Base-by-base conservation (phyloP, 2,329 filamentous ascomycete genomes). In the Hypoxylon sp. region DNA sequence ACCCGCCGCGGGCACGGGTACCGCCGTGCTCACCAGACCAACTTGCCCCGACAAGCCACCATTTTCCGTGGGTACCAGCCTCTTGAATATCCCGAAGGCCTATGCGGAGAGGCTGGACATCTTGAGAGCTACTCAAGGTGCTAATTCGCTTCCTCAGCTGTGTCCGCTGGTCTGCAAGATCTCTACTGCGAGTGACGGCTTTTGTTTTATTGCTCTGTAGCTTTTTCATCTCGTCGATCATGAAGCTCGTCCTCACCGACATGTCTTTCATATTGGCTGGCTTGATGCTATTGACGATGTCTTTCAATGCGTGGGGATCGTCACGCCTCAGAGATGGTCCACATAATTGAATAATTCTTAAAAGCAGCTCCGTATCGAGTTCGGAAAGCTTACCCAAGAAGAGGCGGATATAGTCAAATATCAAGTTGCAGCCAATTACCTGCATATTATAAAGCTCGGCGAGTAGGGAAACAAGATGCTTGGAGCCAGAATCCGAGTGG, bases 41-140 rank as follows among this genome's bases (percentile, higher is more conserved):
- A 77, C 93, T 97, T n/a, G 95, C 94, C 53, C 95, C 95, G 4
- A 98, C 92, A 19, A 98, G 87, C 95, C 95, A 99, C 95, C 95
- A 99, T 80, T 97, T 97, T 0, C 95, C 95, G 74, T 90, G 91
- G 74, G 91, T 94, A 41, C 94, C 91, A 0, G 90, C 90, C 65
- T 94, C 87, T 66, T 88, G 88, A 53, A 99, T 92, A 72, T 99
- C 95, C 37, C 85, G 83, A 3, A 97, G 83, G 10, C 91, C 89
- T 59, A 97, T 89, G 7, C 92, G 88, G 62, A 99, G 84, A 3
- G 95, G 93, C 63, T 93, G 61, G 91, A 81, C 62, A 82, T 86
- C 72, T 81, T 76, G 71, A 80, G 78, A 68, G 19, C 74, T 71
- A 73, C 92, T 95, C 37, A 99, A 80, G 3, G 90, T 88, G 1